Evolutionary conservation across 495 filamentous ascomycete species (phyloP).

Genomic region (Hypoxylon perforatum): DNA sequence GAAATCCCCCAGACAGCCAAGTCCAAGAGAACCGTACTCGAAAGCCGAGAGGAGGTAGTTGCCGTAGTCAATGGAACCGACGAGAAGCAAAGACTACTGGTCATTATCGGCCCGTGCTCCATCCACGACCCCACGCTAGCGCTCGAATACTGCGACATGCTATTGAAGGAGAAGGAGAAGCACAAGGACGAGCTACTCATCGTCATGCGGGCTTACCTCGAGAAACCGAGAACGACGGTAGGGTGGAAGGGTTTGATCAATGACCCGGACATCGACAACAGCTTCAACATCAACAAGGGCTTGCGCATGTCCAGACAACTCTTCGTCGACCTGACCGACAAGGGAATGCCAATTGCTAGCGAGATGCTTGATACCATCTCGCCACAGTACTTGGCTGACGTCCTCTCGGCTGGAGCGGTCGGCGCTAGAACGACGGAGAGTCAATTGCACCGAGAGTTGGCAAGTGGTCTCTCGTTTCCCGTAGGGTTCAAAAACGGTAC

Average conservation of each 20-base stretch:
- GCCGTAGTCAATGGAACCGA: slow-evolving; percentile 84
- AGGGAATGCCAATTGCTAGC: slow-evolving; percentile 97
- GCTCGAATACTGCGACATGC: slow-evolving; percentile 89
- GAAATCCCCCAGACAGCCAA: slow-evolving; percentile 84
- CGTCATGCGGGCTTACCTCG: slow-evolving; percentile 97
- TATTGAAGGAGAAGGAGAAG: slow-evolving; percentile 86
- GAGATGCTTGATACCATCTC: slow-evolving; percentile 99
- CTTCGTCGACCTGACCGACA: slow-evolving; percentile 92
- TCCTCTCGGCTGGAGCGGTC: slow-evolving; percentile 90
- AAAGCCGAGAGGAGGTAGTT: slow-evolving; percentile 83
- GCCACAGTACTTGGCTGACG: slow-evolving; percentile 96
- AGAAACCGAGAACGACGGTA: slow-evolving; percentile 98
- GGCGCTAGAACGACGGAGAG: slow-evolving; percentile 96
- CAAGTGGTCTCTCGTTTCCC: slow-evolving; percentile 93
- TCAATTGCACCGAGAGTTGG: slow-evolving; percentile 94
- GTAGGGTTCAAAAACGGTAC: slow-evolving; percentile 99
- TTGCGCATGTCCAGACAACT: slow-evolving; percentile 86
- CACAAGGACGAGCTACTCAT: slow-evolving; percentile 90
- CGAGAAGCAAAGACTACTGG: slow-evolving; percentile 78
- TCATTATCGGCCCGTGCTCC: slow-evolving; percentile 95
- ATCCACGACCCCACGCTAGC: slow-evolving; percentile 96
- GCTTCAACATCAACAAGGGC: slow-evolving; percentile 99
- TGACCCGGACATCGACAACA: slow-evolving; percentile 98
- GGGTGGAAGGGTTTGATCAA: slow-evolving; percentile 99
- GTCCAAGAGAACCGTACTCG: slow-evolving; percentile 82